A percentile compares a stretch with the other conserved stretches of the same genome.
phyloP scores from a whole-genome alignment of 192 early-diverging fungal species.

The Physocladia obscura region DNA sequence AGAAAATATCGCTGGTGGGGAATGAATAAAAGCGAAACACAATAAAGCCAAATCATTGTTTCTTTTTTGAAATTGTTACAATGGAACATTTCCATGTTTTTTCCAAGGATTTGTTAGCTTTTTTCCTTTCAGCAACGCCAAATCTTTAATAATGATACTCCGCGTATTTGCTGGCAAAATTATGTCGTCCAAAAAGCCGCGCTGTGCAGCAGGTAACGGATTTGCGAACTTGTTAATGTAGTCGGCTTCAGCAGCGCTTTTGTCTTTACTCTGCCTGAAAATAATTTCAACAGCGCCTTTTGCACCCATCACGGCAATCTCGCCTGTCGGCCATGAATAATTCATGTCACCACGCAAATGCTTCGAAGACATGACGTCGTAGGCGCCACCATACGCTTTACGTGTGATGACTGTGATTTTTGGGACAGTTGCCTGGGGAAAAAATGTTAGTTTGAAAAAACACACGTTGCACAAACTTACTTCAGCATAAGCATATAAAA shows the following conservation, averaged over 20 bases:
- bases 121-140: slow-evolving; percentile 78
- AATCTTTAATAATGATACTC: slow-evolving; percentile 80
- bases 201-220: slow-evolving; percentile 88
- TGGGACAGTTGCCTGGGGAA: slow-evolving; percentile 77
- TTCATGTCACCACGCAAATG: slow-evolving; percentile 91
- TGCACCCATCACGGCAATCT: slow-evolving; percentile 98
- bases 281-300: slow-evolving; percentile 97
- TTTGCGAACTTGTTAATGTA: slow-evolving; percentile 92
- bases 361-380: slow-evolving; percentile 95
- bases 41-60: not conserved
- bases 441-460: slow-evolving; percentile 9
- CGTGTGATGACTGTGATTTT: slow-evolving; percentile 93
- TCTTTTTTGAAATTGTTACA: slow-evolving; percentile 52
- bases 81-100: slow-evolving; percentile 94
- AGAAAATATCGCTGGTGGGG: not conserved
- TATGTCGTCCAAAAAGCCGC: slow-evolving; percentile 64
- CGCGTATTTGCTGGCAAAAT: slow-evolving; percentile 71
- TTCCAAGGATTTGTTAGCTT: slow-evolving; percentile 74
- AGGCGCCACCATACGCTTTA: slow-evolving; percentile 97
- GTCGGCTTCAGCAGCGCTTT: slow-evolving; percentile 73
- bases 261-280: slow-evolving; percentile 68
- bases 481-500: slow-evolving; percentile 93
- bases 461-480: slow-evolving; percentile 6
- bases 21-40: not conserved
- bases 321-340: slow-evolving; percentile 93